These are phyloP conservation scores for Furcasterigmium sp. DNA, from an alignment of 2,329 filamentous ascomycete genomes.

Conservation along the genomic window DNA sequence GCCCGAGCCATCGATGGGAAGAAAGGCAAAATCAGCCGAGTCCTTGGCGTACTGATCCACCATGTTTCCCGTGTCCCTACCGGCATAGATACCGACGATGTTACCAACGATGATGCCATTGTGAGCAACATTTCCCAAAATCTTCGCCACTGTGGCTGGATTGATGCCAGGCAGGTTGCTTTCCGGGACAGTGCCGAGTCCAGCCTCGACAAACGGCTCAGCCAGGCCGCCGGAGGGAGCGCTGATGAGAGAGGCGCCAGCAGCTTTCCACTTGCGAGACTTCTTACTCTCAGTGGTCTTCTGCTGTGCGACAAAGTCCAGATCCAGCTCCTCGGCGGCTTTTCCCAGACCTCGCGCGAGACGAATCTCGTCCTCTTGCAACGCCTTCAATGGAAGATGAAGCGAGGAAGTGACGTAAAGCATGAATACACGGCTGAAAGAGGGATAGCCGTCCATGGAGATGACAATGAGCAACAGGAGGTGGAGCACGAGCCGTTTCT, in stretches of 20 bases:
- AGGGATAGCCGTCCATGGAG: slow-evolving; percentile 71
- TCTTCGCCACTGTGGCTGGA: slow-evolving; percentile 66
- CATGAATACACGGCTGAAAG: slow-evolving; percentile 68
- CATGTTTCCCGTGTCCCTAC: slow-evolving; percentile 76
- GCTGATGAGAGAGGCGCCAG: slow-evolving; percentile 61
- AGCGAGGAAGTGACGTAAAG: slow-evolving; percentile 67
- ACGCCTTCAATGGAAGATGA: slow-evolving; percentile 56
- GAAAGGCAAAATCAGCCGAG: slow-evolving; percentile 82
- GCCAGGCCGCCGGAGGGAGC: slow-evolving; percentile 67
- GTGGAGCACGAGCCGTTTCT: slow-evolving; percentile 64
- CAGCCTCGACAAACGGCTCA: slow-evolving; percentile 69
- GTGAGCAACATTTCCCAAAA: slow-evolving; percentile 75
- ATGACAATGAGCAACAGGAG: slow-evolving; percentile 67
- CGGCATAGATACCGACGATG: slow-evolving; percentile 87
- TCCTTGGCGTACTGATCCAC: slow-evolving; percentile 85
- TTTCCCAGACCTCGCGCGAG: slow-evolving; percentile 70
- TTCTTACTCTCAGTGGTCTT: slow-evolving; percentile 56
- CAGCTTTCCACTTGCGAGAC: slow-evolving; percentile 63
- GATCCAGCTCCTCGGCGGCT: slow-evolving; percentile 51
- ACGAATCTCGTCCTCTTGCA: slow-evolving; percentile 68
- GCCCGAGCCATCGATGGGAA: slow-evolving; percentile 59
- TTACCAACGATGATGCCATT: slow-evolving; percentile 76
- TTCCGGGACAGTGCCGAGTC: slow-evolving; percentile 73
- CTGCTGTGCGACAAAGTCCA: slow-evolving; percentile 21
- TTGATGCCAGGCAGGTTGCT: slow-evolving; percentile 49